A percentile compares a stretch with the other conserved stretches of the same genome.
phyloP scores from a whole-genome alignment of 1,284 basidiomycete species.

The Rhizopogon parksii region DNA sequence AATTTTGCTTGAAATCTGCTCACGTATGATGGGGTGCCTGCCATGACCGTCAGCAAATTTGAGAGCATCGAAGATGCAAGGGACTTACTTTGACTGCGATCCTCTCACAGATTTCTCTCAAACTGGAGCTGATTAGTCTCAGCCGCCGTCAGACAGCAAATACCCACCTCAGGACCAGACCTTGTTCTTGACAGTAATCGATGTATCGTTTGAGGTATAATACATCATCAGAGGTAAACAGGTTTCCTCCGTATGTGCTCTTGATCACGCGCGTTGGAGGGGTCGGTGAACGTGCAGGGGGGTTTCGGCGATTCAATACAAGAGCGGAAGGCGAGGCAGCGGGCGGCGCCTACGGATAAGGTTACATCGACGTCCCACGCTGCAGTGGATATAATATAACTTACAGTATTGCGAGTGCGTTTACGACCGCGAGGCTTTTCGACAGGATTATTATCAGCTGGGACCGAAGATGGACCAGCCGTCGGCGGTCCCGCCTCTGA shows the following conservation, averaged over 20 bases:
- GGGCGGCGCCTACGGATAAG: constrained; percentile 38
- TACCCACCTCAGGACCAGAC: constrained; percentile 62
- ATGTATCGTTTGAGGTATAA: constrained; percentile 76
- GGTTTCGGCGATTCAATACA: constrained; percentile 54
- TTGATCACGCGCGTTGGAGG: constrained; percentile 76
- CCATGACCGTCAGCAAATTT: background rate
- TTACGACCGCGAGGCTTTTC: constrained; percentile 53
- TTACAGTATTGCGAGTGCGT: constrained; percentile 51
- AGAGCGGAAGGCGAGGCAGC: constrained; percentile 57
- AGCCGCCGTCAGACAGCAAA: background rate
- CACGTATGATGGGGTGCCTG: constrained; percentile 81
- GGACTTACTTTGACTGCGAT: constrained; percentile 65
- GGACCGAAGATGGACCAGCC: constrained; percentile 24
- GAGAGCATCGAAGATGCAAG: constrained; percentile 1
- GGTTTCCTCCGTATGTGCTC: constrained; percentile 77
- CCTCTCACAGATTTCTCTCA: constrained; percentile 77
- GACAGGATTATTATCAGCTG: constrained; percentile 17
- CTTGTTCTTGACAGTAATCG: constrained; percentile 78
- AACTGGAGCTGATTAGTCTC: constrained; percentile 29
- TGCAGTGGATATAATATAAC: constrained; percentile 9
- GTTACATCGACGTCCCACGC: constrained; percentile 9
- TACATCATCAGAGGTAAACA: constrained; percentile 76
- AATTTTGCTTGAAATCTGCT: constrained; percentile 16
- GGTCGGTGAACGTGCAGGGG: constrained; percentile 69
- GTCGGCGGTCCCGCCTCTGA: constrained; percentile 42